These are phyloP conservation scores for Aegle marmelos DNA, from an alignment of 345 rosid species.

Conservation along the genomic window DNA sequence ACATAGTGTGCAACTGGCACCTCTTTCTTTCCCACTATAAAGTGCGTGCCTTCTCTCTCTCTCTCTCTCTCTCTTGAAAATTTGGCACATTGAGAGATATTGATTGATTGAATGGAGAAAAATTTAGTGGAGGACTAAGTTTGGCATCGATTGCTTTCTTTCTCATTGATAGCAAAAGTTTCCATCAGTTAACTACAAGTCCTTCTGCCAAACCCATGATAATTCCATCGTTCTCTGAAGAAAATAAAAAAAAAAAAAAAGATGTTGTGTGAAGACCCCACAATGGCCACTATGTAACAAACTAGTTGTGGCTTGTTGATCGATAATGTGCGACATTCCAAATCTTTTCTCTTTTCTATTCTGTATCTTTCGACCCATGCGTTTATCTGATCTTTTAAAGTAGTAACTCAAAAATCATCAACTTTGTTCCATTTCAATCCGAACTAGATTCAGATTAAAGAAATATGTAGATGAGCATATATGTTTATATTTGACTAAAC, in stretches of 20 bases:
- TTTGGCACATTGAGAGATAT: background rate
- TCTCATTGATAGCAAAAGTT: constrained; percentile 14
- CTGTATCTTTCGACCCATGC: constrained; percentile 10
- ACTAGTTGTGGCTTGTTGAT: background rate
- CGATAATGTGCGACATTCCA: background rate
- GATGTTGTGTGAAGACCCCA: background rate
- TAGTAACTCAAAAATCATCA: background rate
- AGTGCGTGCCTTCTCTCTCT: background rate
- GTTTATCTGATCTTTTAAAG: constrained; percentile 1
- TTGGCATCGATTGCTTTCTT: constrained; percentile 17
- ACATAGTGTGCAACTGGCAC: constrained; percentile 16
- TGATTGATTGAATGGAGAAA: background rate
- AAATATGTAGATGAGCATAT: background rate
- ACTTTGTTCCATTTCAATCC: background rate
- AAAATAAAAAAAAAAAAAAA: background rate
- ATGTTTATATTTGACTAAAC: constrained; percentile 21
- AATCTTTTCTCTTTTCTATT: constrained; percentile 7
- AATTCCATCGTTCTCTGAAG: background rate
- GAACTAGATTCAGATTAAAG: constrained; percentile 3
- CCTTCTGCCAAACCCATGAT: constrained; percentile 25
- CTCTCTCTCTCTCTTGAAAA: background rate
- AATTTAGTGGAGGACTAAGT: constrained; percentile 6
- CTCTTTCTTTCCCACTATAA: constrained; percentile 12
- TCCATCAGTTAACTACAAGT: background rate
- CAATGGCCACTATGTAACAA: background rate